A percentile compares a stretch with the other conserved stretches of the same genome.
These are phyloP conservation scores for Colletotrichum tanaceti DNA, from an alignment of 2,329 filamentous ascomycete genomes.

Conservation along the genomic window DNA sequence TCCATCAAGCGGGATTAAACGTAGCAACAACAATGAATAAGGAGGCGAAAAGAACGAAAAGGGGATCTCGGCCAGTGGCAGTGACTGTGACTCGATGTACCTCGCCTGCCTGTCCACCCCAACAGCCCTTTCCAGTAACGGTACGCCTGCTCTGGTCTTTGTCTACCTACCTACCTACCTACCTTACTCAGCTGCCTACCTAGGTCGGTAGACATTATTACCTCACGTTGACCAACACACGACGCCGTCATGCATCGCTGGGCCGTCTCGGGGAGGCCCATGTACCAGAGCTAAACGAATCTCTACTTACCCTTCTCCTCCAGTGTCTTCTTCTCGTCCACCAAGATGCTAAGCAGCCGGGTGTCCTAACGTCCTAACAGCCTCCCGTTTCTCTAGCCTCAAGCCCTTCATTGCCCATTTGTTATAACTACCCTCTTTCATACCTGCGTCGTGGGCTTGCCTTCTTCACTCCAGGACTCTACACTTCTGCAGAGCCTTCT, in stretches of 20 bases:
- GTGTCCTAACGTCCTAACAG: conserved; percentile 9
- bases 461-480: neutral
- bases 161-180: neutral
- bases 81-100: neutral
- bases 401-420: neutral
- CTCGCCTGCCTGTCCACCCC: neutral
- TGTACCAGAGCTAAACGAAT: conserved; percentile 20
- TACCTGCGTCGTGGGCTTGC: neutral
- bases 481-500: neutral
- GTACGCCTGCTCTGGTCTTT: too few relatives aligned
- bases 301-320: neutral
- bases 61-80: neutral
- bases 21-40: neutral
- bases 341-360: neutral
- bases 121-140: too few relatives aligned
- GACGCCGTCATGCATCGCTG: conserved; percentile 29
- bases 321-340: conserved; percentile 1
- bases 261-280: conserved; percentile 31
- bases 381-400: conserved; percentile 14
- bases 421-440: neutral
- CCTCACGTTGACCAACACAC: conserved; percentile 1
- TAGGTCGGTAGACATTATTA: neutral
- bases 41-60: neutral
- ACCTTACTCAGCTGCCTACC: too few relatives aligned
- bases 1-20: neutral